Percentiles rank a stretch among this genome's conserved stretches.
These are phyloP conservation scores for Danielozyma ontarioensis DNA, from an alignment of 805 yeast genomes.

Conservation along the genomic window DNA sequence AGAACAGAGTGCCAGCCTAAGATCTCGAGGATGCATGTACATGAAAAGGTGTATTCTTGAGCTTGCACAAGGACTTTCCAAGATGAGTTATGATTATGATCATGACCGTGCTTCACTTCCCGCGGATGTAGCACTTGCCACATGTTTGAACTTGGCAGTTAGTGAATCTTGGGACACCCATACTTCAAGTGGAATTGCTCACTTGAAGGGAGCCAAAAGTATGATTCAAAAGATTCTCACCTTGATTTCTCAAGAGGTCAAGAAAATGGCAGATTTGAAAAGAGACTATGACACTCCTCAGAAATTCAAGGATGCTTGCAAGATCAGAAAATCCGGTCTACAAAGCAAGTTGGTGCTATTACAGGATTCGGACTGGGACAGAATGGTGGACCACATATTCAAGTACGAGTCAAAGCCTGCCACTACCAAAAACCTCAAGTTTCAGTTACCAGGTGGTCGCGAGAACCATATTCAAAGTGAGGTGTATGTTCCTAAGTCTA, in stretches of 20 bases:
- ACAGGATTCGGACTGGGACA: constrained; percentile 27
- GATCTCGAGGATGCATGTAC: constrained; percentile 48
- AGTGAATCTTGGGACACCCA: constrained; percentile 69
- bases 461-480: too few species aligned
- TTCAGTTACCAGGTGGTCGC: too few species aligned
- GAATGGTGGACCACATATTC: constrained; percentile 13
- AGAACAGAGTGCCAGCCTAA: constrained; percentile 36
- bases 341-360: constrained; percentile 26
- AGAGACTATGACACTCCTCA: not conserved
- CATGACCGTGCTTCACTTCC: constrained; percentile 30
- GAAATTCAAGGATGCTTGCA: not conserved
- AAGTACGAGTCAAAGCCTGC: not conserved
- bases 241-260: constrained; percentile 12
- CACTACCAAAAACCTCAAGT: constrained; percentile 2
- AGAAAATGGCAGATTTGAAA: constrained; percentile 2
- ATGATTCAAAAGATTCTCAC: constrained; percentile 47
- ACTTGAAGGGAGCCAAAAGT: constrained; percentile 59
- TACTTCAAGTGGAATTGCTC: constrained; percentile 64
- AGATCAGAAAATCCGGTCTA: constrained; percentile 3
- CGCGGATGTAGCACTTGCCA: constrained; percentile 61
- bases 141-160: constrained; percentile 58
- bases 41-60: constrained; percentile 59
- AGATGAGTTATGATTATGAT: constrained; percentile 17
- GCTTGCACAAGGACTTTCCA: constrained; percentile 50
- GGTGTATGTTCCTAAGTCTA: constrained; percentile 31